These are phyloP conservation scores for Candida taoyuanica DNA, from an alignment of 805 yeast genomes.

Conservation along the genomic window DNA sequence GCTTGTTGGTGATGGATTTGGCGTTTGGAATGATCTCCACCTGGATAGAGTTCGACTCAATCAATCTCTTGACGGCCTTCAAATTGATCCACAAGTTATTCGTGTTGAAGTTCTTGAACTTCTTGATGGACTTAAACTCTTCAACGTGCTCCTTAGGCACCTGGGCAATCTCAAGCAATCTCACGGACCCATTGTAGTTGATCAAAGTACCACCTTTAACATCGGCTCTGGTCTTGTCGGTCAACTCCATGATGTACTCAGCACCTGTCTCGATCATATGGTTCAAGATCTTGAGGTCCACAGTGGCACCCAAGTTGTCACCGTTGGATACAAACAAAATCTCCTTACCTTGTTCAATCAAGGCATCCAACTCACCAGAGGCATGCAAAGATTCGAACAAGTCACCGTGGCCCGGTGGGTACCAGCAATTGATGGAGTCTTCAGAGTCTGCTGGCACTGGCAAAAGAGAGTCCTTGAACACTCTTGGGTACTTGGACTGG, in stretches of 20 bases:
- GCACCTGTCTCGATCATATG: slow-evolving; percentile 91
- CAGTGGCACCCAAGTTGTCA: slow-evolving; percentile 98
- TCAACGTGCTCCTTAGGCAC: slow-evolving; percentile 98
- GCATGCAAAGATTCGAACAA: slow-evolving; percentile 84
- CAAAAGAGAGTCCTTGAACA: slow-evolving; percentile 88
- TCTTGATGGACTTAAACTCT: slow-evolving; percentile 96
- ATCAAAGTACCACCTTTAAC: slow-evolving; percentile 99
- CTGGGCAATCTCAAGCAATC: slow-evolving; percentile 94
- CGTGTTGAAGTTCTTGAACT: slow-evolving; percentile 97
- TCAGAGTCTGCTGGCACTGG: slow-evolving; percentile 82
- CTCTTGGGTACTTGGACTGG: slow-evolving; percentile 97
- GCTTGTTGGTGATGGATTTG: slow-evolving; percentile 62
- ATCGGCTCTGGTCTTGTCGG: slow-evolving; percentile 98
- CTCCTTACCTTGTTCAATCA: slow-evolving; percentile 92
- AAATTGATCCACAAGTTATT: slow-evolving; percentile 97
- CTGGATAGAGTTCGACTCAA: slow-evolving; percentile 75
- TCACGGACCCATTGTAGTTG: slow-evolving; percentile 90
- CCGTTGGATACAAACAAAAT: slow-evolving; percentile 94
- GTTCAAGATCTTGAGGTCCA: slow-evolving; percentile 81
- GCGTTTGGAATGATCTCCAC: slow-evolving; percentile 95
- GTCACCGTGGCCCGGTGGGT: slow-evolving; percentile 99
- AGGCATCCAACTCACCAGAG: slow-evolving; percentile 87
- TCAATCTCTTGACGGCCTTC: slow-evolving; percentile 88
- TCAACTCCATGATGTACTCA: slow-evolving; percentile 97
- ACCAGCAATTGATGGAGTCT: slow-evolving; percentile 85